Evolutionary conservation across 352 stramenopile species (phyloP), one percentile per base, ranked within the genome.

Genomic region (Globisporangium cylindrosporum): DNA sequence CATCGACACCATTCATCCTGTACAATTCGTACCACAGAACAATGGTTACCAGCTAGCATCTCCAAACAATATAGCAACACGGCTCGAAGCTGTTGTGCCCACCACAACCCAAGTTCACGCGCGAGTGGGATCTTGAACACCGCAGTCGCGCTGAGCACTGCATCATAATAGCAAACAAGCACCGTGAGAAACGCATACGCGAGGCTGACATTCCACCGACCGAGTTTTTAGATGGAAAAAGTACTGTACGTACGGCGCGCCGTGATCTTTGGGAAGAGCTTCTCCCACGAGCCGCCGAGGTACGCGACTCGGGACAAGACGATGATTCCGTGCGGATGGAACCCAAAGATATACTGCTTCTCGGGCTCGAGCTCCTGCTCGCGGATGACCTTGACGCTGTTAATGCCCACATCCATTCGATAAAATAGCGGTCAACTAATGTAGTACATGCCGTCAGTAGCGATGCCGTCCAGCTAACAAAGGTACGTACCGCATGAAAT

Each of bases 261-360:
- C 10, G 59, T 51, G 63, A 93, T 82, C 59, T 66, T 14, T 38
- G 85, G 82, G 67, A 93, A 93, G 9, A 90, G 59, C 48, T 84
- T 85, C 63, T 91, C 85, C 82, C 84, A 93, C 65, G 78, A 88
- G 56, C 85, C 80, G 18, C 70, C 85, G 55, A 90, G 85, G 76
- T 32, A 93, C 66, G n/a, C 5, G 29, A 34, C 29, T 34, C 85
- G 82, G 32, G 85, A 93, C 25, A 93, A 66, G 15, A 93, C 75
- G 55, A 93, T 83, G 72, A 93, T 91, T 27, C 82, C 85, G 62
- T 93, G 85, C 24, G 85, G 85, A 61, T 93, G 83, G 67, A 80
- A 90, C 54, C 78, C 83, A 62, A 93, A 93, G 46, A 93, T 77
- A 72, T 89, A 91, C 69, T 86, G 87, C 74, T 91, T 88, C 51